phyloP scores from a whole-genome alignment of 345 rosid species.

The Eutrema yunnanense region DNA sequence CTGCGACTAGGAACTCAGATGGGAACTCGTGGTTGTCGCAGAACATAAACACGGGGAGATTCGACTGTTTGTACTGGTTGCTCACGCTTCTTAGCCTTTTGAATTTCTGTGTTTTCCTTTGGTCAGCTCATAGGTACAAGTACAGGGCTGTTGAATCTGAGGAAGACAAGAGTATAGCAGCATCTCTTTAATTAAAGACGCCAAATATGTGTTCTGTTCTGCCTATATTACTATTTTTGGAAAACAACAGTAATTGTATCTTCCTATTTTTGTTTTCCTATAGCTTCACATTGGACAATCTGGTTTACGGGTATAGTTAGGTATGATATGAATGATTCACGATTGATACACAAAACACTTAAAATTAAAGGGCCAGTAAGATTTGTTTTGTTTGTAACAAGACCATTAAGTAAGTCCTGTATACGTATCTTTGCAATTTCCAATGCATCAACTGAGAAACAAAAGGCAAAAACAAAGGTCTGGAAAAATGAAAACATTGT shows the following conservation, averaged over 20 bases:
- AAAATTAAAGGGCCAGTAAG: no score
- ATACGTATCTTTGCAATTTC: constrained; percentile 16
- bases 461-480: background rate
- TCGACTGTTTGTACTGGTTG: constrained; percentile 78
- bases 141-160: constrained; percentile 46
- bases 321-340: background rate
- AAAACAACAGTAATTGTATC: background rate
- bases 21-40: constrained; percentile 71
- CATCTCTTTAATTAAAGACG: background rate
- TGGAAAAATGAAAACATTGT: background rate
- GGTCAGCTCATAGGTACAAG: constrained; percentile 56
- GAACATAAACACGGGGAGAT: constrained; percentile 74
- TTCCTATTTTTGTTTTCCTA: background rate
- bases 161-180: constrained; percentile 10
- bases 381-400: background rate
- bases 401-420: background rate
- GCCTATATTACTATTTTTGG: background rate
- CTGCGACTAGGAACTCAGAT: constrained; percentile 42
- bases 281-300: background rate
- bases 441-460: constrained; percentile 10
- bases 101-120: constrained; percentile 62
- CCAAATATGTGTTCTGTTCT: background rate
- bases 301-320: background rate
- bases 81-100: constrained; percentile 54
- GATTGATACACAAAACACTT: background rate